Percentiles rank a stretch among this genome's conserved stretches.
These are phyloP conservation scores for Pseudozyma thailandica DNA, from an alignment of 1,284 basidiomycete species.

Conservation along the genomic window DNA sequence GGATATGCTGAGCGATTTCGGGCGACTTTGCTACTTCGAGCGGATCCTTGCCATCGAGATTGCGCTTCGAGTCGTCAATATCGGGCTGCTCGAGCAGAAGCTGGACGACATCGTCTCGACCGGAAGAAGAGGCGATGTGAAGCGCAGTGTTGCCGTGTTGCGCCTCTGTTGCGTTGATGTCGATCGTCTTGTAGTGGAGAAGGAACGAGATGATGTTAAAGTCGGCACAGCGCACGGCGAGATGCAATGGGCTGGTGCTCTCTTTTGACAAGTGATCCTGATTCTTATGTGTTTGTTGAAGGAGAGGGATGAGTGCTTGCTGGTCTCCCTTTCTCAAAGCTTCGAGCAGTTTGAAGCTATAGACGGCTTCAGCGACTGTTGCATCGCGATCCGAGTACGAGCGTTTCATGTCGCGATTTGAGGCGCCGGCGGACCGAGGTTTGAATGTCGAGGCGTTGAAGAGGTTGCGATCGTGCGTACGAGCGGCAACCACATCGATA, in stretches of 20 bases:
- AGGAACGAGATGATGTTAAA: conserved; percentile 73
- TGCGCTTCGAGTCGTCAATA: conserved; percentile 82
- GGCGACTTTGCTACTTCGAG: conserved; percentile 77
- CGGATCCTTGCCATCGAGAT: conserved; percentile 78
- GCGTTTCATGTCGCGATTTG: neutral
- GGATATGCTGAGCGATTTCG: conserved; percentile 77
- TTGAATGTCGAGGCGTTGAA: neutral
- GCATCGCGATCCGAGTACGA: neutral
- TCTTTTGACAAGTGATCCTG: conserved; percentile 38
- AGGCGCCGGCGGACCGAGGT: neutral
- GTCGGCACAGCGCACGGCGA: conserved; percentile 85
- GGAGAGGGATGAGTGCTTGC: conserved; percentile 65
- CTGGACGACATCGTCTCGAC: conserved; percentile 78
- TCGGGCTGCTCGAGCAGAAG: conserved; percentile 72
- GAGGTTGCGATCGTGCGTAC: neutral
- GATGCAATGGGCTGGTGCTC: conserved; percentile 76
- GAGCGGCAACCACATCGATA: neutral
- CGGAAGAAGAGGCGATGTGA: conserved; percentile 85
- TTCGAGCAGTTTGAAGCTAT: conserved; percentile 80
- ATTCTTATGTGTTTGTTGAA: conserved; percentile 10
- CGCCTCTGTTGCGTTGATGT: conserved; percentile 61
- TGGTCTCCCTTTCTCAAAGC: conserved; percentile 72
- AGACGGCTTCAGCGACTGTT: conserved; percentile 50
- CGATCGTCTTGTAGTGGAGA: conserved; percentile 76
- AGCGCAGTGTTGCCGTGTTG: conserved; percentile 78